Evolutionary conservation across 2,329 filamentous ascomycete genomes (phyloP), one percentile per base, ranked within the genome.

Genomic region (Colletotrichum sidae): DNA sequence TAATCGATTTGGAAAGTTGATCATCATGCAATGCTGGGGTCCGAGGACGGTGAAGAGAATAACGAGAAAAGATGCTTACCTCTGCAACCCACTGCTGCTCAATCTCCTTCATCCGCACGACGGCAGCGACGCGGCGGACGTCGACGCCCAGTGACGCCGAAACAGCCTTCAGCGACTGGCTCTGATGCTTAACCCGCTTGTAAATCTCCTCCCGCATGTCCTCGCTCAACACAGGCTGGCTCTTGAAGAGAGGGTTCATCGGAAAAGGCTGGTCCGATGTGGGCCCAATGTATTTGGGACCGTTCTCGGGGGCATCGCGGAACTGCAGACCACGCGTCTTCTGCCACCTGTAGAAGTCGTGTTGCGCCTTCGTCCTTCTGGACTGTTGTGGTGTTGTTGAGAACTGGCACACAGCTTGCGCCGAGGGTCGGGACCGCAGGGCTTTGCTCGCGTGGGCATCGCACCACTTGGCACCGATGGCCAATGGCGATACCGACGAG

Each of bases 1-100:
- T 97, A 97, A 98, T 97, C 95, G 95, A 90, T 88, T 86, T 88
- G 81, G 84, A 86, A 92, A 80, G 77, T 75, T 71, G 74, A 77
- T 87, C 86, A 88, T 88, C 86, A 88, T 78, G 56, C 17, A 17
- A 72, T 73, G 60, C 59, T 58, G 45, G 11, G 33, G 50, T 35
- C 55, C 17, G n/a, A 53, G 55, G 33, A 35, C 11, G 11, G 39
- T n/a, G 45, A 47, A 50, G 47, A 35, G 56, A 54, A 35, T 17
- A 41, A 50, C 59, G 38, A 56, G 61, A 52, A 51, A 61, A 75
- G 92, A 85, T 86, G 75, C 92, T 85, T 86, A 97, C 94, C 83
- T 94, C 84, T 72, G 83, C 77, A 68, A 85, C 76, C 92, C 90
- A 94, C 70, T 90, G 83, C 80, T 91, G 93, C 81, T 97, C 93